A percentile compares a stretch with the other conserved stretches of the same genome.
Evolutionary conservation across 768 basidiomycete genomes (phyloP).

Genomic region (Agaricus subrufescens): DNA sequence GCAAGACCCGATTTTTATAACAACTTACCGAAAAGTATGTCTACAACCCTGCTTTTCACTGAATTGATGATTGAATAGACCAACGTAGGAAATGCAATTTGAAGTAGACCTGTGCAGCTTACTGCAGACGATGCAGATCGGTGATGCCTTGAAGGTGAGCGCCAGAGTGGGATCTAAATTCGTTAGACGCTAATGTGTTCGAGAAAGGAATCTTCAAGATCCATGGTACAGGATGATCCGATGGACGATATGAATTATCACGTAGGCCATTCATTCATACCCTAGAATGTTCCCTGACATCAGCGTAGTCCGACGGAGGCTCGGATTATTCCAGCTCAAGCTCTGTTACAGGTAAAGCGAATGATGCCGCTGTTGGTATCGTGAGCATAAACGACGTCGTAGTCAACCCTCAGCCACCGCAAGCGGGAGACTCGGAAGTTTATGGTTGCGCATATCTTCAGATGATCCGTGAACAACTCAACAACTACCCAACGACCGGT

Average conservation of each 20-base stretch:
- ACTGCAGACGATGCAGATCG: constrained; percentile 46
- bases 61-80: too few relatives aligned
- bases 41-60: too few relatives aligned
- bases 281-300: neutral
- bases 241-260: constrained; percentile 40
- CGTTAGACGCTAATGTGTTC: constrained; percentile 12
- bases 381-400: constrained; percentile 4
- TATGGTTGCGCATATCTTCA: constrained; percentile 63
- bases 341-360: constrained; percentile 23
- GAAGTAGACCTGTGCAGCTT: constrained; percentile 52
- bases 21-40: too few relatives aligned
- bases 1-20: too few relatives aligned
- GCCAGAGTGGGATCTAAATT: neutral
- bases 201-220: constrained; percentile 40
- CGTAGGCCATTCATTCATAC: constrained; percentile 21
- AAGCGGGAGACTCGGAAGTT: constrained; percentile 17
- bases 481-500: constrained; percentile 51
- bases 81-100: constrained; percentile 9
- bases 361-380: neutral
- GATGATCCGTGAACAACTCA: constrained; percentile 53
- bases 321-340: constrained; percentile 41
- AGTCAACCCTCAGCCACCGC: neutral
- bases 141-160: constrained; percentile 27
- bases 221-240: constrained; percentile 38
- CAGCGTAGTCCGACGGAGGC: constrained; percentile 34